Conservation (phyloP, 441 rosid genomes). For the Mallotus japonicus region DNA sequence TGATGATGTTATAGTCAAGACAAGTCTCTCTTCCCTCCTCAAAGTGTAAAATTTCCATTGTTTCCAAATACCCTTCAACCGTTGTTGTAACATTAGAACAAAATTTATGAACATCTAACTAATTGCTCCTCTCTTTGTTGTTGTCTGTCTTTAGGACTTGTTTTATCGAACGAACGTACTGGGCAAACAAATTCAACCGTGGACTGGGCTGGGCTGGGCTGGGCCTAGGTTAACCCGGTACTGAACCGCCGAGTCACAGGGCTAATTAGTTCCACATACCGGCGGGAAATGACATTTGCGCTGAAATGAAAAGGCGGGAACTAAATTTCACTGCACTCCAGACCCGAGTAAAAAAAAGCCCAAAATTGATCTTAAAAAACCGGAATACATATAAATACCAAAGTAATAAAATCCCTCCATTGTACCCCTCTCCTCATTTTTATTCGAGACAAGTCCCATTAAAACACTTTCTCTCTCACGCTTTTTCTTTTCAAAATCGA, state of each 20-base stretch:
- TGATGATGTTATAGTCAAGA: not conserved
- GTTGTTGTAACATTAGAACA: not conserved
- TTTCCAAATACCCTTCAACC: too few species aligned
- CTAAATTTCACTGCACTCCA: constrained; percentile 21
- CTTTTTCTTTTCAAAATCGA: not conserved
- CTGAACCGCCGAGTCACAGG: not conserved
- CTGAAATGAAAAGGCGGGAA: constrained; percentile 51
- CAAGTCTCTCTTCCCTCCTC: not conserved
- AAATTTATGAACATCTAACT: not conserved
- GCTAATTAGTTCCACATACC: not conserved
- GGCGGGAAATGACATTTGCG: constrained; percentile 32
- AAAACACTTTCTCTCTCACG: not conserved
- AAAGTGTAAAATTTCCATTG: not conserved
- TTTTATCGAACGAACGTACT: too few species aligned
- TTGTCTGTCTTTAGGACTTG: too few species aligned
- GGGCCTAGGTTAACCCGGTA: not conserved
- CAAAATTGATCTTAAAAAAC: not conserved
- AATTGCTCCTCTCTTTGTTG: too few species aligned
- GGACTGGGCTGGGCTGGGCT: not conserved
- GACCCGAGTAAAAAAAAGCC: constrained; percentile 1
- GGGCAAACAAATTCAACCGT: not conserved
- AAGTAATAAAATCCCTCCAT: not conserved
- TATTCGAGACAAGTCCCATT: constrained; percentile 5
- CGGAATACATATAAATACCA: constrained; percentile 2
- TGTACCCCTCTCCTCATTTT: not conserved